Percentiles rank a stretch among this genome's conserved stretches.
Conservation (phyloP, 805 yeast species). For the Scheffersomyces ergatensis region DNA sequence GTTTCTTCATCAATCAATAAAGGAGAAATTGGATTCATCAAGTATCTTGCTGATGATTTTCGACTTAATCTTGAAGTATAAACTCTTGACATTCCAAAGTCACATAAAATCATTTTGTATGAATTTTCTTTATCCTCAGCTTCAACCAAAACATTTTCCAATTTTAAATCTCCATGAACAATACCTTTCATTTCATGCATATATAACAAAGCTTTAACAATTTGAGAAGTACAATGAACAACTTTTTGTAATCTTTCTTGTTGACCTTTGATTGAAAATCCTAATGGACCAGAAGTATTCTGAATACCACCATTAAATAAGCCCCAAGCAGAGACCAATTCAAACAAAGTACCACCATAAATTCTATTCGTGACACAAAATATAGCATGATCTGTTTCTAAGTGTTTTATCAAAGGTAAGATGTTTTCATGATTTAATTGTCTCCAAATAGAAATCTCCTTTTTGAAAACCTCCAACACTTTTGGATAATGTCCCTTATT, state of each 20-base stretch:
- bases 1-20: slow-evolving; percentile 10
- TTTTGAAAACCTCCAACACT: slow-evolving; percentile 58
- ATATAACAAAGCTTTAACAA: slow-evolving; percentile 58
- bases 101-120: slow-evolving; percentile 62
- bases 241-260: slow-evolving; percentile 33
- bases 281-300: slow-evolving; percentile 24
- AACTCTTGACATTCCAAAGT: slow-evolving; percentile 76
- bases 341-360: slow-evolving; percentile 79
- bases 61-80: slow-evolving; percentile 27
- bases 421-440: slow-evolving; percentile 62
- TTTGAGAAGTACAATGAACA: slow-evolving; percentile 43
- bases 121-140: slow-evolving; percentile 17
- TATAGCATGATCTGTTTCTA: slow-evolving; percentile 59
- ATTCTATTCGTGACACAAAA: slow-evolving; percentile 72
- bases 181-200: slow-evolving; percentile 54
- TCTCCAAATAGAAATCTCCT: slow-evolving; percentile 78
- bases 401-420: slow-evolving; percentile 58
- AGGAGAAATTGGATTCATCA: not conserved
- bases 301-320: slow-evolving; percentile 26
- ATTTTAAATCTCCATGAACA: slow-evolving; percentile 80
- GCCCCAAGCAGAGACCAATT: slow-evolving; percentile 70
- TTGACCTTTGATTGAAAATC: slow-evolving; percentile 23
- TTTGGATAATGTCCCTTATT: slow-evolving; percentile 31
- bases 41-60: slow-evolving; percentile 9
- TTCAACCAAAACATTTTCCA: slow-evolving; percentile 75